Percentiles rank a stretch among this genome's conserved stretches.
These are phyloP conservation scores for Aureobasidium sp. DNA, from an alignment of 2,329 filamentous ascomycete species.

Conservation along the genomic window DNA sequence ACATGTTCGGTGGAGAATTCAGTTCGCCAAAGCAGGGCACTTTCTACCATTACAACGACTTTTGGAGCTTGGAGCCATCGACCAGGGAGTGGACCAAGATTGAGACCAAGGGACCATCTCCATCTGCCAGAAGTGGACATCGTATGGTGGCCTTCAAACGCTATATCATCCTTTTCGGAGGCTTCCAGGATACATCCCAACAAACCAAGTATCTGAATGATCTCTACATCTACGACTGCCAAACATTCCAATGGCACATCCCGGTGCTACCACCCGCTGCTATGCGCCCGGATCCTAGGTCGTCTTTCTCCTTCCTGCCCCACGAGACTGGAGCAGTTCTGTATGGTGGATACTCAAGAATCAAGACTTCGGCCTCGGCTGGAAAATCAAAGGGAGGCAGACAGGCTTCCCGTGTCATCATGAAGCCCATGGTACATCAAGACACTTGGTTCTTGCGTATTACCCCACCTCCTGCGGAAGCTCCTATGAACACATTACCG, in stretches of 20 bases:
- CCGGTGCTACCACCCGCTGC: slow-evolving; percentile 69
- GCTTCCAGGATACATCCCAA: slow-evolving; percentile 94
- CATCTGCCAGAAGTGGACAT: slow-evolving; percentile 72
- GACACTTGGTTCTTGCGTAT: slow-evolving; percentile 92
- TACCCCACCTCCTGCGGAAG: slow-evolving; percentile 61
- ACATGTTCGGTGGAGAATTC: slow-evolving; percentile 94
- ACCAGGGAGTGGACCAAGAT: slow-evolving; percentile 86
- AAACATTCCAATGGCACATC: slow-evolving; percentile 76
- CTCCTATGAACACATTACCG: slow-evolving; percentile 58
- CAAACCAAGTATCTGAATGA: slow-evolving; percentile 91
- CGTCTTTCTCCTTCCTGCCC: slow-evolving; percentile 85
- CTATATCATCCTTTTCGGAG: slow-evolving; percentile 91
- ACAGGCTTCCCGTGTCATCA: slow-evolving; percentile 60
- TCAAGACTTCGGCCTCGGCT: slow-evolving; percentile 59
- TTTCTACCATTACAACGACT: slow-evolving; percentile 99
- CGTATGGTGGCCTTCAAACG: slow-evolving; percentile 97
- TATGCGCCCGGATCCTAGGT: slow-evolving; percentile 82
- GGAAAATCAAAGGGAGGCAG: slow-evolving; percentile 57
- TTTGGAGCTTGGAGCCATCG: slow-evolving; percentile 83
- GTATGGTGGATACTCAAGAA: slow-evolving; percentile 87
- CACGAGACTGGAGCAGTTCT: slow-evolving; percentile 85
- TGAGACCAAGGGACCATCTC: slow-evolving; percentile 70
- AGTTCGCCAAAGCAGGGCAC: slow-evolving; percentile 94
- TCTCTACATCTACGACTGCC: slow-evolving; percentile 90
- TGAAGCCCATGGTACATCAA: slow-evolving; percentile 85